Percentiles rank a stretch among this genome's conserved stretches.
phyloP scores from a whole-genome alignment of 768 basidiomycete genomes.

The Suillus brevipes region DNA sequence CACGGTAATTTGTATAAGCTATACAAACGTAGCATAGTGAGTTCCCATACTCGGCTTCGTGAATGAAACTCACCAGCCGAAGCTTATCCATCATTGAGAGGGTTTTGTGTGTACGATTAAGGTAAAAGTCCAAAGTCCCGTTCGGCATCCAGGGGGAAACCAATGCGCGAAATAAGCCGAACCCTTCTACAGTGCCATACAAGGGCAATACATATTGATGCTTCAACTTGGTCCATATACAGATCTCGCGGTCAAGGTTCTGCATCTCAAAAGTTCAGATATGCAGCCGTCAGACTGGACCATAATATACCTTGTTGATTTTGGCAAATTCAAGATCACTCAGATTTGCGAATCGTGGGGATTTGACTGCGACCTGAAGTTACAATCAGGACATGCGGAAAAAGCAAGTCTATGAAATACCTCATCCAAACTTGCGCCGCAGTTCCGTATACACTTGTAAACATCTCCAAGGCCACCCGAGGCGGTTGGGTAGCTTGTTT shows the following conservation, averaged over 20 bases:
- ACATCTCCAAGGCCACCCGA: constrained; percentile 45
- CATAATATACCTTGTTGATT: not conserved
- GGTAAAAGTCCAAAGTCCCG: constrained; percentile 39
- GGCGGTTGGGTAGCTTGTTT: not conserved
- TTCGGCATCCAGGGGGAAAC: constrained; percentile 46
- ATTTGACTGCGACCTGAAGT: constrained; percentile 12
- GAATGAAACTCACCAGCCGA: constrained; percentile 29
- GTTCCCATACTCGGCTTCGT: not conserved
- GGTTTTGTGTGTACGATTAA: constrained; percentile 38
- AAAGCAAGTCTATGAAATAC: not conserved
- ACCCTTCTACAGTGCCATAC: constrained; percentile 36
- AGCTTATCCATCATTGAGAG: constrained; percentile 37
- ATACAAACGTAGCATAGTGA: not conserved
- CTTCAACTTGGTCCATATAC: constrained; percentile 38
- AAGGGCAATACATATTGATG: constrained; percentile 41
- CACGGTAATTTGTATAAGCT: constrained; percentile 42
- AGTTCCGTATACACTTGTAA: constrained; percentile 32
- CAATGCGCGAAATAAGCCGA: constrained; percentile 38
- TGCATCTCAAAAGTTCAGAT: not conserved
- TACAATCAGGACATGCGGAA: not conserved
- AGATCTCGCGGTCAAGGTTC: constrained; percentile 37
- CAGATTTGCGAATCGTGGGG: not conserved
- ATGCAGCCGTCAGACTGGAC: not conserved
- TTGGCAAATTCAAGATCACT: not conserved
- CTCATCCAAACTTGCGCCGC: not conserved